These are phyloP conservation scores for Saccharomyces uvarum DNA, from an alignment of 1,139 yeast genomes.

Conservation along the genomic window DNA sequence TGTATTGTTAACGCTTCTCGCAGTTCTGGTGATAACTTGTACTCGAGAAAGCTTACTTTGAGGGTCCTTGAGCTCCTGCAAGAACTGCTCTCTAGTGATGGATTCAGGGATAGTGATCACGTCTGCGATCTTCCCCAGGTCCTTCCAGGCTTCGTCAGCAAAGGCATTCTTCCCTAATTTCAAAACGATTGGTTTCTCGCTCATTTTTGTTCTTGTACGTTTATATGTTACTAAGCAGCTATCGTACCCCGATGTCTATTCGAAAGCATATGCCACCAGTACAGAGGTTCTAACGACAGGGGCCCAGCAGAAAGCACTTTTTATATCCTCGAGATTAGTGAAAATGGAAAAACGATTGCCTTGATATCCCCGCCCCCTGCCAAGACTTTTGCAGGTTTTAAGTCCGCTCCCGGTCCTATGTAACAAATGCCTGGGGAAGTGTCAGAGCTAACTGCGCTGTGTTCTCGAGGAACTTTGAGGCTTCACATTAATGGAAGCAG, in stretches of 20 bases:
- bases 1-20: conserved; percentile 41
- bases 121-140: conserved; percentile 41
- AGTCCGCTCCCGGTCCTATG: neutral
- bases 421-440: neutral
- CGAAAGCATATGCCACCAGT: neutral
- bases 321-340: neutral
- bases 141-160: conserved; percentile 53
- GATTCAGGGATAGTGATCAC: conserved; percentile 39
- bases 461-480: neutral
- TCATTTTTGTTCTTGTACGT: conserved; percentile 7
- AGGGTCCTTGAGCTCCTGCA: conserved; percentile 40
- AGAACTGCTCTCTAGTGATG: conserved; percentile 46
- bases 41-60: conserved; percentile 39
- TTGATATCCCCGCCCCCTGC: neutral
- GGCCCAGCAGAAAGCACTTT: neutral
- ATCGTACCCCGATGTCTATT: neutral
- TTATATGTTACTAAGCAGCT: neutral
- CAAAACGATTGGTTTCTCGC: conserved; percentile 45
- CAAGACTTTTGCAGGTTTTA: neutral
- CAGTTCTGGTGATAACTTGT: conserved; percentile 47
- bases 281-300: neutral
- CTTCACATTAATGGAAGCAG: neutral
- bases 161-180: conserved; percentile 48
- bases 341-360: neutral
- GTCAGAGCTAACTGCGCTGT: neutral